Evolutionary conservation across 495 filamentous ascomycete species (phyloP), one percentile per base, ranked within the genome.

Genomic region (Parmelia sp.): DNA sequence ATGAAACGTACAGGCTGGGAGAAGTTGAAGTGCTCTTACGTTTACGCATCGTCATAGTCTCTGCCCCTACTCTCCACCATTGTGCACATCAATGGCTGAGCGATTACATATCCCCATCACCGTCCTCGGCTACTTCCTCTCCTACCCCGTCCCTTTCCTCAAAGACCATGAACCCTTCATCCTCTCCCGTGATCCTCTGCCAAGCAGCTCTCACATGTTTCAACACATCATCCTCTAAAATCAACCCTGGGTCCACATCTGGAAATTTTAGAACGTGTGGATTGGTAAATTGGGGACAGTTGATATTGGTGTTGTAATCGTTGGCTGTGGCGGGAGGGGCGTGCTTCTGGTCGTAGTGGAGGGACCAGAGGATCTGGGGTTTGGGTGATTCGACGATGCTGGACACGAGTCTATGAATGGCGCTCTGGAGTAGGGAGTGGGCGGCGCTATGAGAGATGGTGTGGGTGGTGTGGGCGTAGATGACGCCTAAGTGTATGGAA

Each of bases 221-320:
- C 33, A 92, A 71, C 15, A 80, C 74, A 10, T 74, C 70, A 71
- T 95, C 90, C 67, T 91, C 85, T 68, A 92, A 87, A 6, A 85
- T 80, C 21, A 92, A 78, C 62, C 86, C 84, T 36, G 85, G 75
- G 45, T 81, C 78, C 0, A 83, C 71, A 6, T 83, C 74, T 27
- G 85, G 82, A 57, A 92, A 71, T 37, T 66, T 66, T 19, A 84
- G 33, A 47, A 72, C 4, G 74, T 70, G 33, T 60, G 56, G 31
- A 27, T 45, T 40, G 74, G 66, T 62, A 67, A 23, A 74, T 63
- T 49, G 74, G 65, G 66, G 73, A 71, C 73, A 71, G 5, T 49
- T 51, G 35, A 64, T 60, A 44, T 74, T 70, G 25, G 71, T 66
- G 45, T 65, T 70, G 15, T 65, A 60, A 31, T 71, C 55, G 14